Percentiles rank a stretch among this genome's conserved stretches.
Evolutionary conservation across 345 rosid genomes (phyloP).

Genomic region (Arabidopsis arenosa): DNA sequence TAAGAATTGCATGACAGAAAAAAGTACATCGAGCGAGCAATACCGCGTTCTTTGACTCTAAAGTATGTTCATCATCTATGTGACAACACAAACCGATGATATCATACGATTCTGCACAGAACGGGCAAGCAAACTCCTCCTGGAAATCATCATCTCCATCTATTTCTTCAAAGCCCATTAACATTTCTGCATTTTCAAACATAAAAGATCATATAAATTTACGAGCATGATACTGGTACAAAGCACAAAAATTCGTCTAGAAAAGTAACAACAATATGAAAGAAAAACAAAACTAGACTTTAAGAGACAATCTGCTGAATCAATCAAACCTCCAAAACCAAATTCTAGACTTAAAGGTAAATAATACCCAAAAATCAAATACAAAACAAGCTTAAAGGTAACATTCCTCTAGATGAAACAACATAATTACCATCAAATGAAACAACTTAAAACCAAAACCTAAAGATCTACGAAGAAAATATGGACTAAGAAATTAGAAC

Average conservation of each 20-base stretch:
- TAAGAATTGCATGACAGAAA: not conserved
- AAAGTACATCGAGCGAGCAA: not conserved
- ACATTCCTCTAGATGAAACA: not conserved
- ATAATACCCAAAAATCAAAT: not conserved
- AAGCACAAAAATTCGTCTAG: not conserved
- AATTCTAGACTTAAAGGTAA: not conserved
- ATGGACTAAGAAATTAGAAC: not conserved
- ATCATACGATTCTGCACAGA: slow-evolving; percentile 88
- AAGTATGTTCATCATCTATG: slow-evolving; percentile 87
- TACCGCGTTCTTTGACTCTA: slow-evolving; percentile 95
- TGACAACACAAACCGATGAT: slow-evolving; percentile 93
- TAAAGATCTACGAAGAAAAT: not conserved
- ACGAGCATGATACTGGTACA: not conserved
- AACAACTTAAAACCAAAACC: not conserved
- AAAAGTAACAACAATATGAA: slow-evolving; percentile 1
- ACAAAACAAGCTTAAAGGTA: slow-evolving; percentile 20
- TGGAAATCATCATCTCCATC: slow-evolving; percentile 89
- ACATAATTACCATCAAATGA: not conserved
- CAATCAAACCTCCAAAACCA: not conserved
- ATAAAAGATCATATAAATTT: not conserved
- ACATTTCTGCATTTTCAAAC: slow-evolving; percentile 60
- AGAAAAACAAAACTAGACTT: not conserved
- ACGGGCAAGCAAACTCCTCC: slow-evolving; percentile 98
- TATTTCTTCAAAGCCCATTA: slow-evolving; percentile 86
- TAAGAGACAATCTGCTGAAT: not conserved